phyloP scores from a whole-genome alignment of 2,329 filamentous ascomycete species.

The Colletotrichum tofieldiae region DNA sequence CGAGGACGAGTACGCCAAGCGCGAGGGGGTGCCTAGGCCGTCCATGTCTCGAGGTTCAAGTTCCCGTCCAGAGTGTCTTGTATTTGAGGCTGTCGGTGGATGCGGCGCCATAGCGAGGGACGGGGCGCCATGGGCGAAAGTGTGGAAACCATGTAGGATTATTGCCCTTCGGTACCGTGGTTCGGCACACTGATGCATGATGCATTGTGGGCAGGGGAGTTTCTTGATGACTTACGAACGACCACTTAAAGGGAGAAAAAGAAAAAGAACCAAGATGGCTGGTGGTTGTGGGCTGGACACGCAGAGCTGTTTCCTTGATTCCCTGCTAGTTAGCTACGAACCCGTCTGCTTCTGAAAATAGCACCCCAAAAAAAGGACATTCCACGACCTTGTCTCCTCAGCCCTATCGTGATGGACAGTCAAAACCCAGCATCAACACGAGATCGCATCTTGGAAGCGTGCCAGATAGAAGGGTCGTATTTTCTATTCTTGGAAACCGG shows the following conservation, averaged over 20 bases:
- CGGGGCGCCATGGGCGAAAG: neutral
- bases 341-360: conserved; percentile 24
- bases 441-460: conserved; percentile 11
- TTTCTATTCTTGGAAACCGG: conserved; percentile 35
- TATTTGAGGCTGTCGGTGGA: neutral
- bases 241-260: neutral
- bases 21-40: conserved; percentile 69
- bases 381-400: conserved; percentile 9
- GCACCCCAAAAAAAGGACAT: conserved; percentile 3
- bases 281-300: neutral
- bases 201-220: neutral
- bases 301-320: neutral
- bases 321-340: neutral
- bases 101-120: conserved; percentile 3
- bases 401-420: conserved; percentile 19
- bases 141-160: conserved; percentile 22
- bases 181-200: neutral
- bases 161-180: neutral
- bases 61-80: neutral
- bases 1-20: conserved; percentile 75
- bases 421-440: conserved; percentile 4
- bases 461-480: neutral
- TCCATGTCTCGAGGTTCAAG: neutral
- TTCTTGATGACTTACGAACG: conserved; percentile 29
- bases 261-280: neutral